These are phyloP conservation scores for Delphinella strobiligena DNA, from an alignment of 2,329 filamentous ascomycete species.

Conservation along the genomic window DNA sequence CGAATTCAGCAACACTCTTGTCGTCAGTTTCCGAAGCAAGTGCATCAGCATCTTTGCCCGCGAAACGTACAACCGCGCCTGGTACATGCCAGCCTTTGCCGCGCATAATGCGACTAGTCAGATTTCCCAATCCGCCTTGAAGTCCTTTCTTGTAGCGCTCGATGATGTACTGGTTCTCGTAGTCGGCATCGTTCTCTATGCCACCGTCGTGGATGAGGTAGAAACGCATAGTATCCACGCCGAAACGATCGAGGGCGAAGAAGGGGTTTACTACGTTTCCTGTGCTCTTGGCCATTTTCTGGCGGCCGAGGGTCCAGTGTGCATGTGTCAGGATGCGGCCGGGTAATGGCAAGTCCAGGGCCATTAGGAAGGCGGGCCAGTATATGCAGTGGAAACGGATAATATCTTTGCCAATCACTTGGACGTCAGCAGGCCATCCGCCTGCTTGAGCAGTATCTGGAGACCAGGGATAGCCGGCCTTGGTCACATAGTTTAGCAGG, in stretches of 20 bases:
- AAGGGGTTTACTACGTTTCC: slow-evolving; percentile 95
- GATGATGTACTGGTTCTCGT: slow-evolving; percentile 67
- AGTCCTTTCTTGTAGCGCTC: slow-evolving; percentile 69
- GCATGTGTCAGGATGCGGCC: slow-evolving; percentile 76
- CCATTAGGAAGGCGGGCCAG: slow-evolving; percentile 94
- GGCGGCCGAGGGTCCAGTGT: slow-evolving; percentile 85
- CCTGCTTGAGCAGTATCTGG: slow-evolving; percentile 49
- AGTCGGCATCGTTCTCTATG: slow-evolving; percentile 67
- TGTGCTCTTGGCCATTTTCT: slow-evolving; percentile 93
- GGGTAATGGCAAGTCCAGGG: slow-evolving; percentile 66
- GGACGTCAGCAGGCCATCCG: slow-evolving; percentile 83
- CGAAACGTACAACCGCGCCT: slow-evolving; percentile 19
- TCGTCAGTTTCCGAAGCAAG: slow-evolving; percentile 28
- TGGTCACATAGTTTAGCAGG: slow-evolving; percentile 85
- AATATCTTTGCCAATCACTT: slow-evolving; percentile 95
- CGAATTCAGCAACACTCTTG: too few species aligned
- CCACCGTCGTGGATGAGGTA: slow-evolving; percentile 76
- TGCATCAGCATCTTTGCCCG: slow-evolving; percentile 7
- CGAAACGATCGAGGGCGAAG: slow-evolving; percentile 79
- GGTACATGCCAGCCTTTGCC: slow-evolving; percentile 45
- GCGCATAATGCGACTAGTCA: slow-evolving; percentile 55
- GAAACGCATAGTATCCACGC: slow-evolving; percentile 76
- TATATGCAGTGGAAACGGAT: slow-evolving; percentile 93
- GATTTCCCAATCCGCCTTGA: slow-evolving; percentile 67
- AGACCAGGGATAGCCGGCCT: slow-evolving; percentile 72